Percentiles rank a stretch among this genome's conserved stretches.
phyloP scores from a whole-genome alignment of 257 asterid genomes.

The Agastache rugosa region DNA sequence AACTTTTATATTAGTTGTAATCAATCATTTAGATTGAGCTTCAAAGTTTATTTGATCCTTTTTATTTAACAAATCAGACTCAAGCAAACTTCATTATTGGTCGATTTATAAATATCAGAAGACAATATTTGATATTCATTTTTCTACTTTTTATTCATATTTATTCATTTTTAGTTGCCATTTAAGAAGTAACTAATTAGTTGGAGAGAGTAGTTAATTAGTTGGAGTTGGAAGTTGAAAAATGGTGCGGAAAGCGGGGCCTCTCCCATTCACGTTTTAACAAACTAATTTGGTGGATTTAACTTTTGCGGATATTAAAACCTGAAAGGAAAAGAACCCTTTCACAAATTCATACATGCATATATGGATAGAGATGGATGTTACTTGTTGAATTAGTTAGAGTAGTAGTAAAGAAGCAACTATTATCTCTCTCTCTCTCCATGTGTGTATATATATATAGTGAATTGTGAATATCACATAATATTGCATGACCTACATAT shows the following conservation, averaged over 20 bases:
- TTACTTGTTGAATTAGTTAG: slow-evolving; percentile 41
- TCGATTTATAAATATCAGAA: too few species aligned
- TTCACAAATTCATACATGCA: slow-evolving; percentile 21
- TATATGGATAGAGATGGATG: slow-evolving; percentile 19
- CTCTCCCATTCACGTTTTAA: slow-evolving; percentile 27
- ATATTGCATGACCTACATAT: too few species aligned
- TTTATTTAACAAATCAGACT: too few species aligned
- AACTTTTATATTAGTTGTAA: too few species aligned
- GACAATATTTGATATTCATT: neutral
- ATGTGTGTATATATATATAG: too few species aligned
- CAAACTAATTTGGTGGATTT: slow-evolving; percentile 34
- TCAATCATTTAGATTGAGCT: too few species aligned
- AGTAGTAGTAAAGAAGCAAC: slow-evolving; percentile 47
- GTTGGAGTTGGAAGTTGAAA: neutral
- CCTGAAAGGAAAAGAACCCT: neutral
- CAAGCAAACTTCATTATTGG: too few species aligned
- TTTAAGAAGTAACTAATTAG: neutral
- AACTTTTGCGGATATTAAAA: neutral
- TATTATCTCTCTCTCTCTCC: neutral
- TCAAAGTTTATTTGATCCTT: too few species aligned
- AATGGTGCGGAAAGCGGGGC: slow-evolving; percentile 25
- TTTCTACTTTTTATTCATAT: neutral
- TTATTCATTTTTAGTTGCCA: neutral
- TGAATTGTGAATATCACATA: too few species aligned
- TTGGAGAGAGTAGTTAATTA: neutral